phyloP scores from a whole-genome alignment of 192 early-diverging fungal species.

The Thoreauomyces humboldtii region DNA sequence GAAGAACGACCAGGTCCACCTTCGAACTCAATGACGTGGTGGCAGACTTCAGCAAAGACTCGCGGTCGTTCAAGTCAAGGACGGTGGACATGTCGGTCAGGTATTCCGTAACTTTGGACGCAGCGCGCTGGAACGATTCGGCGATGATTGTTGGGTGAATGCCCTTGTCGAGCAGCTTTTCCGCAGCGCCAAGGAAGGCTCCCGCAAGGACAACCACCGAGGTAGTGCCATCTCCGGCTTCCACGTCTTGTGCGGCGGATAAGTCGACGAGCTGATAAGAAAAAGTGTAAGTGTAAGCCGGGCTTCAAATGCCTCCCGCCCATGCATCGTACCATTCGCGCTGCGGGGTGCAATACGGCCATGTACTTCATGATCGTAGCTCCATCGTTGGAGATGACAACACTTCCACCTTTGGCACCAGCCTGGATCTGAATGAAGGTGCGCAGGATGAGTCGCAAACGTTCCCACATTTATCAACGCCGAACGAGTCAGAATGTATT shows the following conservation, averaged over 20 bases:
- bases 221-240: slow-evolving; percentile 98
- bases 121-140: slow-evolving; percentile 92
- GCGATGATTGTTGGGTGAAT: slow-evolving; percentile 99
- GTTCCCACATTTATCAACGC: no score
- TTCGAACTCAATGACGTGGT: slow-evolving; percentile 97
- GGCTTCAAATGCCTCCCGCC: no score
- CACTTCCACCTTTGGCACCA: slow-evolving; percentile 75
- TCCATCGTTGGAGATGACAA: slow-evolving; percentile 97
- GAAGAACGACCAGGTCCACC: slow-evolving; percentile 33
- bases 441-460: no score
- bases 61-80: slow-evolving; percentile 84
- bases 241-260: slow-evolving; percentile 98
- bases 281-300: no score
- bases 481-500: no score
- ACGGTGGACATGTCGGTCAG: slow-evolving; percentile 86
- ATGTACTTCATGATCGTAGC: slow-evolving; percentile 99
- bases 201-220: slow-evolving; percentile 96
- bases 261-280: slow-evolving; percentile 96
- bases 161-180: slow-evolving; percentile 91
- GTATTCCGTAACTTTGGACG: slow-evolving; percentile 79
- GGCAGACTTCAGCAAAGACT: slow-evolving; percentile 88
- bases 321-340: slow-evolving; percentile 98
- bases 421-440: slow-evolving; percentile 77
- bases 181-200: slow-evolving; percentile 80
- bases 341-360: slow-evolving; percentile 96